Evolutionary conservation across 2,329 filamentous ascomycete genomes (phyloP).

Genomic region (Aspergillus persii): DNA sequence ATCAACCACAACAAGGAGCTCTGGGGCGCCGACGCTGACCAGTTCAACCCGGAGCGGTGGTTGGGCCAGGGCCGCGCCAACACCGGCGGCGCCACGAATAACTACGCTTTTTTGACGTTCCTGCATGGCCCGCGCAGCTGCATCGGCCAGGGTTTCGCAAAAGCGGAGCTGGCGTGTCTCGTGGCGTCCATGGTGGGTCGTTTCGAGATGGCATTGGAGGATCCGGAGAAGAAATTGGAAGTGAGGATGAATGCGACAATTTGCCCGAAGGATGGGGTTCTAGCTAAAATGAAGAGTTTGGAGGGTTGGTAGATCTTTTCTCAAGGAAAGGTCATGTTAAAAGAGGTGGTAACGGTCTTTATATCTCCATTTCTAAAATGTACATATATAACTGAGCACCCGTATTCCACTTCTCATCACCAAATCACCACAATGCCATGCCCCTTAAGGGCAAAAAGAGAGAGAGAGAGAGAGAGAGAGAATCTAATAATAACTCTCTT

Average conservation of each 20-base stretch:
- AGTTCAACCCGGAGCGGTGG: constrained; percentile 81
- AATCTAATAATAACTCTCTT: constrained; percentile 28
- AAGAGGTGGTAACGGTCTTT: no score
- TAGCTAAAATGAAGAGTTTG: constrained; percentile 58
- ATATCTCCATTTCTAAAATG: no score
- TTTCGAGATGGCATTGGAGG: constrained; percentile 67
- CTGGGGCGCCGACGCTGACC: constrained; percentile 73
- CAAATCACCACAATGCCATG: no score
- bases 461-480: background rate
- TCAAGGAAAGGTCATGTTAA: background rate
- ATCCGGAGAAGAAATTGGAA: constrained; percentile 58
- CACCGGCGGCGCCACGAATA: constrained; percentile 70
- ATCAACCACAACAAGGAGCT: constrained; percentile 66
- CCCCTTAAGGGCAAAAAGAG: background rate
- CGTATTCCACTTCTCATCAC: no score
- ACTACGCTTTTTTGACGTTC: constrained; percentile 79
- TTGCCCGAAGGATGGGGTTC: constrained; percentile 69
- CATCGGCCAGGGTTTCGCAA: constrained; percentile 78
- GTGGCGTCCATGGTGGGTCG: constrained; percentile 73
- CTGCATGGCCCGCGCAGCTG: constrained; percentile 82
- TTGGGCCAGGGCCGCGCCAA: constrained; percentile 52
- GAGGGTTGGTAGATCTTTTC: constrained; percentile 27
- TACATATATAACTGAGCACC: background rate
- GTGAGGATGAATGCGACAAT: constrained; percentile 71
- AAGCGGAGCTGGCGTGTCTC: constrained; percentile 80